Base-by-base conservation (phyloP, 345 rosid species). In the Hibiscus tridactylites region DNA sequence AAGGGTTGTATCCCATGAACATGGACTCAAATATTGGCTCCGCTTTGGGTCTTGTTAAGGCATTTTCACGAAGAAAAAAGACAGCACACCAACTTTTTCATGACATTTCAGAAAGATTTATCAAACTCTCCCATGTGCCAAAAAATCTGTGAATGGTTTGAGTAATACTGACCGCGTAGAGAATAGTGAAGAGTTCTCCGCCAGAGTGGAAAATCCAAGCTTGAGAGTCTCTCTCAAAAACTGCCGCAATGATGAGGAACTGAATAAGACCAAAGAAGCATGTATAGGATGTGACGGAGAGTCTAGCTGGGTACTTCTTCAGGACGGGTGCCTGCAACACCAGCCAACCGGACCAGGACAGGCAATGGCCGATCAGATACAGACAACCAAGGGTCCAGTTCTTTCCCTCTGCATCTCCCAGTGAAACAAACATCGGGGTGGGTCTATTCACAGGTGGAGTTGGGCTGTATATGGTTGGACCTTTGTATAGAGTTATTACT, bases 321-420 rank as follows among this genome's bases (percentile, higher is more conserved):
- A 95, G 90, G 33, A 91, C 83, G n/a, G 99, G 99, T 12, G 99
- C 96, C 76, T 95, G 99, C 62, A 95, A 75, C 8, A 95, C 99
- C 9, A 95, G 89, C 99, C 99, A 95, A 8, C 81, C 97, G 3
- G 99, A 90, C 99, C 99, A 95, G 52, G 96, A 88, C 60, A 95
- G 80, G 85, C 99, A 95, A 79, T 95, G 99, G 17, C 99, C 99
- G n/a, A 95, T 86, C 8, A 95, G 81, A 79, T 84, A 95, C 44
- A 95, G 9, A 71, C 99, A 95, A 54, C 99, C 99, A 7, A 88
- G 88, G 8, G 93, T 86, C 99, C 99, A 95, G 83, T 72, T 89
- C 81, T 91, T 95, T 2, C 89, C 90, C 21, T 73, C 79, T 0
- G 91, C 90, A 71, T 91, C 90, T 53, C 93, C 96, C 33, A 90